Evolutionary conservation across 2,329 filamentous ascomycete genomes (phyloP), one percentile per base, ranked within the genome.

Genomic region (Dactylellina sp.): DNA sequence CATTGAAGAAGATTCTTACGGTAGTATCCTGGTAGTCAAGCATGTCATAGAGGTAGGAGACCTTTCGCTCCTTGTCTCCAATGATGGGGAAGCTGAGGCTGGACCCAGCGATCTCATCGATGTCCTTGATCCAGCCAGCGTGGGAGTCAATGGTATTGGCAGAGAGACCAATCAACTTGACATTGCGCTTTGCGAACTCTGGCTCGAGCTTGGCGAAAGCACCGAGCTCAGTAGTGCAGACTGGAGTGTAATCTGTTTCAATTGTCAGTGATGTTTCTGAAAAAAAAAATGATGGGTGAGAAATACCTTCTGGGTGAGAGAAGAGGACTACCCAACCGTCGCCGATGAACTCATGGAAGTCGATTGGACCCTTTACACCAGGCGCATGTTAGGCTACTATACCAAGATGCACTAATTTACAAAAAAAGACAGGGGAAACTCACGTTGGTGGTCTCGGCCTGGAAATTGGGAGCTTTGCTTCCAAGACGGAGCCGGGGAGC

Each of bases 331-430:
- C 86, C 88, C 88, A 91, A 78, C 85, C 87, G 83, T 89, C 84
- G 79, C 87, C 88, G 77, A 90, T 89, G 84, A 87, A 91, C 78
- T 89, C 83, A 83, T 91, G 89, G 84, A 91, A 91, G 82, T 89
- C 85, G 80, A 90, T 89, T 62, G 84, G 84, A 70, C 88, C 89
- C 76, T 84, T 83, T 6, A 12, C 3, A 18, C 7, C 1, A 22
- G 7, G 14, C 24, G 25, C 25, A 37, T 28, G 9, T 49, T 11
- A 60, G 56, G 14, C 18, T 11, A 12, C 11, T 32, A 32, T 47
- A 22, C 3, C 40, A 55, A 14, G n/a, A 6, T 12, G 24, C 49
- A 16, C 11, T 4, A 22, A 32, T 20, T 6, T 4, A 20, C 20
- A 47, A 4, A 20, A 40, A 39, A 32, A 40, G 16, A 3, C 2